These are phyloP conservation scores for Vitis hybrid DNA, from an alignment of 177 flowering plant genomes.

Conservation along the genomic window DNA sequence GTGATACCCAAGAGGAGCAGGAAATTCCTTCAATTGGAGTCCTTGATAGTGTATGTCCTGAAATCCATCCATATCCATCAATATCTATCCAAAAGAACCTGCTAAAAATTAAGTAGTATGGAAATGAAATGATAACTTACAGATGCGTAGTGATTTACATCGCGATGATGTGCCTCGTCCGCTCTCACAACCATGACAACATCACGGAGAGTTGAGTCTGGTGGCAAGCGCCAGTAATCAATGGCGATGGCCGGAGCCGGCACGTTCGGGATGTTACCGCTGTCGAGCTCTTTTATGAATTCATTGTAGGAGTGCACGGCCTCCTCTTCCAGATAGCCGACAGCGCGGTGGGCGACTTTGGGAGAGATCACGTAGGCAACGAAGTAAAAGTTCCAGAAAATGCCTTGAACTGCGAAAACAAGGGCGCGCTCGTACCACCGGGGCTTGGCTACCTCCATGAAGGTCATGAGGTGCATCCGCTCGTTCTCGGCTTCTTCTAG, in stretches of 20 bases:
- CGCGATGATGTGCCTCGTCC: slow-evolving; percentile 76
- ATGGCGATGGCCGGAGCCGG: slow-evolving; percentile 90
- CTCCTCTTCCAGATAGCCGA: slow-evolving; percentile 86
- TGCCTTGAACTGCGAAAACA: slow-evolving; percentile 72
- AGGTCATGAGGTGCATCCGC: slow-evolving; percentile 90
- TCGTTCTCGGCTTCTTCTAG: slow-evolving; percentile 91
- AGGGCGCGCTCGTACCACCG: slow-evolving; percentile 80
- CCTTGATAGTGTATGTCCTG: slow-evolving; percentile 58
- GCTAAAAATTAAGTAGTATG: not conserved
- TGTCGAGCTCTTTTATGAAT: slow-evolving; percentile 73
- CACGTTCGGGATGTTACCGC: slow-evolving; percentile 64
- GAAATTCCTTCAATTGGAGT: slow-evolving; percentile 22
- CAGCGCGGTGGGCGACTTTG: slow-evolving; percentile 74
- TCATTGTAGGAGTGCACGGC: slow-evolving; percentile 86
- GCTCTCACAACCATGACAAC: slow-evolving; percentile 72
- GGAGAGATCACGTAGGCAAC: slow-evolving; percentile 67
- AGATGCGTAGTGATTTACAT: slow-evolving; percentile 60
- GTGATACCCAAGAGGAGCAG: slow-evolving; percentile 36
- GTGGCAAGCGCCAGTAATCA: slow-evolving; percentile 72
- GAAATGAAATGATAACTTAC: slow-evolving; percentile 17
- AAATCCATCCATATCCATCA: slow-evolving; percentile 3
- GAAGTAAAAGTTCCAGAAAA: slow-evolving; percentile 87
- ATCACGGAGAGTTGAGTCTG: slow-evolving; percentile 60
- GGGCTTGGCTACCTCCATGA: slow-evolving; percentile 78
- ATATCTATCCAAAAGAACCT: not conserved